Base-by-base conservation (phyloP, 1,284 basidiomycete genomes). In the Anthracocystis setariae region DNA sequence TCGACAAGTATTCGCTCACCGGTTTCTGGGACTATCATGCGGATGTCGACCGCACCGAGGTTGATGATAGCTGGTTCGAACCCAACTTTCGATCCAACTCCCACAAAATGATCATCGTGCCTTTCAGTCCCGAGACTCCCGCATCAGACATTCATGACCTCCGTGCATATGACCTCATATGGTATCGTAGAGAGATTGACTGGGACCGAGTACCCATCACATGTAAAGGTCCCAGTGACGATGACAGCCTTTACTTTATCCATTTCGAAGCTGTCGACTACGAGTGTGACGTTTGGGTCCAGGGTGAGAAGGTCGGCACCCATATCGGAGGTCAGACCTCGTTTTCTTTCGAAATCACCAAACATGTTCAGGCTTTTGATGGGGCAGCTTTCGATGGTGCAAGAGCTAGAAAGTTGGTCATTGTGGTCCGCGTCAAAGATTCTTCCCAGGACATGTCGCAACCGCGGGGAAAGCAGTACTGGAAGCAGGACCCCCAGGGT, bases 191-290 rank as follows among this genome's bases (percentile, higher is more conserved):
- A 18, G 46, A 50, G 8, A 29, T 50, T 25, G 33, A 46, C 37
- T 47, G 39, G 46, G 21, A 56, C 10, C 2, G 7, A 8, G 21
- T 24, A 8, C 23, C 21, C 13, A 25, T 29, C 17, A 38, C 29
- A 8, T 15, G 17, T 3, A 39, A 37, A 20, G 46, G 29, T 1
- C 23, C 15, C 10, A 25, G 21, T 35, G 13, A 38, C 32, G 24
- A 45, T 10, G 33, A n/a, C 5, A 48, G 37, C 23, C 51, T 54
- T 25, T 50, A 54, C 29, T 54, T 67, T 12, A 25, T 76, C 5
- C 71, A 74, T 33, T 76, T 76, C 43, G 73, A 64, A 3, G 74
- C 71, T 3, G 71, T 76, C 8, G 74, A 76, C 39, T 76, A 76
- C 49, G 64, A 74, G 44, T 38, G 54, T 9, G 50, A 38, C 5